Evolutionary conservation across 2,329 filamentous ascomycete species (phyloP).

Genomic region (Diplocarpon rosae): DNA sequence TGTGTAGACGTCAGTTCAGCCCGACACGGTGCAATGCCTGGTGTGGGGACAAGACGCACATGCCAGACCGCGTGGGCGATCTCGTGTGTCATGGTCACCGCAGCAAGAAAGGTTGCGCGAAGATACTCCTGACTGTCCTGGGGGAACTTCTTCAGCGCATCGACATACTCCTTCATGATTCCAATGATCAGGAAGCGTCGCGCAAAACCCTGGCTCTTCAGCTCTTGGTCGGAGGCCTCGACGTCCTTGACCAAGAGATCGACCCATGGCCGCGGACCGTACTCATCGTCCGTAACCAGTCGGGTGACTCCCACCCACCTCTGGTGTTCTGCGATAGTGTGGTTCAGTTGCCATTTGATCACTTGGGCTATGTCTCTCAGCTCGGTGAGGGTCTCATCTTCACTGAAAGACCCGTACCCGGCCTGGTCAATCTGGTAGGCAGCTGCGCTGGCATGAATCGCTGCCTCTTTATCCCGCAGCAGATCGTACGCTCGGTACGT

Average conservation of each 20-base stretch:
- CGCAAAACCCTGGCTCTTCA: neutral
- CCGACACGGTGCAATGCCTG: neutral
- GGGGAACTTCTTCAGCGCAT: constrained; percentile 10
- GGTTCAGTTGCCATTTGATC: constrained; percentile 18
- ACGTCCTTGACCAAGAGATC: constrained; percentile 1
- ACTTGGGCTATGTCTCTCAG: constrained; percentile 14
- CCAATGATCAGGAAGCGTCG: constrained; percentile 17
- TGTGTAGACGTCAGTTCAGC: neutral
- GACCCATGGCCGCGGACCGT: constrained; percentile 2
- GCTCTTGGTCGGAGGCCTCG: constrained; percentile 8
- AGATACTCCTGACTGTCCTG: constrained; percentile 13
- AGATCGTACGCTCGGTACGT: constrained; percentile 5
- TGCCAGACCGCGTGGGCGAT: constrained; percentile 20
- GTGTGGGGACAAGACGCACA: neutral
- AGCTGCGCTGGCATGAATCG: neutral
- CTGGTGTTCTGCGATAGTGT: constrained; percentile 10
- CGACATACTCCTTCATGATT: constrained; percentile 17
- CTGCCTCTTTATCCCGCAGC: neutral
- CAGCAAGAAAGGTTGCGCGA: constrained; percentile 19
- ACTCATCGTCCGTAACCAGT: constrained; percentile 3
- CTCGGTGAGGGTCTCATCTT: too few species aligned
- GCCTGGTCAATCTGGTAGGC: neutral
- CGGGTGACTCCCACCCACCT: constrained; percentile 9
- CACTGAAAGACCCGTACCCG: too few species aligned
- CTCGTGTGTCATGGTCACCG: constrained; percentile 22